A percentile compares a stretch with the other conserved stretches of the same genome.
Evolutionary conservation across 2,329 filamentous ascomycete genomes (phyloP).

Genomic region (Colletotrichum sp.): DNA sequence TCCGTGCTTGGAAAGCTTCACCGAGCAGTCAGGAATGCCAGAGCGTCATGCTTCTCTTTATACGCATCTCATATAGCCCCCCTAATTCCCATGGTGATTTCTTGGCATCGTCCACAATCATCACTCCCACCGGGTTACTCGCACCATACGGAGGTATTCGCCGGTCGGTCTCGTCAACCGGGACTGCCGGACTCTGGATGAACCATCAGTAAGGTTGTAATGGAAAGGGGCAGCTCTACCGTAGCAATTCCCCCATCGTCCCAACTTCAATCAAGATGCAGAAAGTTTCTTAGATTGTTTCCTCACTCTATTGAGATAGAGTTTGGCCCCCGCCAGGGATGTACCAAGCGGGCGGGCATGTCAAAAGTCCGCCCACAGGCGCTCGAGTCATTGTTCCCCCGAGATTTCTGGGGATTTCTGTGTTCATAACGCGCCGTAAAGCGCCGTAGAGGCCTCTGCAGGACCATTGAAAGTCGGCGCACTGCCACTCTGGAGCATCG

Average conservation of each 20-base stretch:
- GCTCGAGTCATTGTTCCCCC: not conserved
- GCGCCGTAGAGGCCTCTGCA: not conserved
- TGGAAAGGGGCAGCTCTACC: not conserved
- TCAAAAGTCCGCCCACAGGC: not conserved
- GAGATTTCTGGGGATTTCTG: not conserved
- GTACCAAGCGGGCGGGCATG: not conserved
- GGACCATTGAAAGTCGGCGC: not conserved
- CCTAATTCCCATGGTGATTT: not conserved
- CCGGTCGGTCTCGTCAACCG: not conserved
- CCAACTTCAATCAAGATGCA: slow-evolving; percentile 1
- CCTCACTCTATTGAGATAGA: not conserved
- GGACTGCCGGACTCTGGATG: slow-evolving; percentile 1
- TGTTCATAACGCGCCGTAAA: not conserved
- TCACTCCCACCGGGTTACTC: not conserved
- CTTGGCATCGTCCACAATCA: not conserved
- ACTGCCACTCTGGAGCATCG: not conserved
- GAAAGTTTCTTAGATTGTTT: slow-evolving; percentile 12
- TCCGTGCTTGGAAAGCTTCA: not conserved
- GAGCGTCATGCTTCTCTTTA: not conserved
- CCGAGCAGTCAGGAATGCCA: too few relatives aligned
- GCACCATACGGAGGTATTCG: not conserved
- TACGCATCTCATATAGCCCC: not conserved
- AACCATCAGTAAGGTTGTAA: not conserved
- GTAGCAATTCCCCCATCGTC: not conserved
- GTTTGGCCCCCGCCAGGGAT: not conserved